These are phyloP conservation scores for Sambucus nigra DNA, from an alignment of 129 eudicot species.

Conservation along the genomic window DNA sequence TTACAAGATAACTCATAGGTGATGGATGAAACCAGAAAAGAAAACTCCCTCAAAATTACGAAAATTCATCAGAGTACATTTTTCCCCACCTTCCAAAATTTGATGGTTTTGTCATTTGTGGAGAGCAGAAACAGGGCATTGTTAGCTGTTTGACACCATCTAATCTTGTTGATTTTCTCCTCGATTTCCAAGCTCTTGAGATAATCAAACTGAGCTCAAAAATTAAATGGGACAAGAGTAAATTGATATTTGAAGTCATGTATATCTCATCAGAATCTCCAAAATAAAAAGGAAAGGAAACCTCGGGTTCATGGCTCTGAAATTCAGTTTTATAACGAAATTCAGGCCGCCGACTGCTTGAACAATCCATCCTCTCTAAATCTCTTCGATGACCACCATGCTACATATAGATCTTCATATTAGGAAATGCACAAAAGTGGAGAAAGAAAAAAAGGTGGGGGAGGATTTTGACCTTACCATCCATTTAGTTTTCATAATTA, in stretches of 20 bases:
- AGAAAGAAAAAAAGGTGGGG: not conserved
- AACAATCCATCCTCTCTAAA: conserved; percentile 61
- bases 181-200: conserved; percentile 95
- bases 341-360: conserved; percentile 81
- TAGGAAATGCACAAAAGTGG: conserved; percentile 10
- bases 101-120: conserved; percentile 92
- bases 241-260: conserved; percentile 2
- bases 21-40: not conserved
- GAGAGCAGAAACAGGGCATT: conserved; percentile 76
- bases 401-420: conserved; percentile 38
- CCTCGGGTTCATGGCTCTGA: conserved; percentile 99
- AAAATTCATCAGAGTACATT: not conserved
- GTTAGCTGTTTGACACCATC: conserved; percentile 88
- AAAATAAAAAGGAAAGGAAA: conserved; percentile 12
- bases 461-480: too few species aligned
- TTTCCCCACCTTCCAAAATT: conserved; percentile 79
- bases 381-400: conserved; percentile 63
- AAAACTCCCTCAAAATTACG: conserved; percentile 1
- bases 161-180: conserved; percentile 93
- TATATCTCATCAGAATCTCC: conserved; percentile 1
- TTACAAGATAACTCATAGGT: too few species aligned
- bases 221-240: conserved; percentile 3
- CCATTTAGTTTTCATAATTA: too few species aligned
- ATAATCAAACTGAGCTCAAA: conserved; percentile 79
- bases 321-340: conserved; percentile 93